Evolutionary conservation across 805 yeast species (phyloP).

Genomic region (Monosporozyma unispora): DNA sequence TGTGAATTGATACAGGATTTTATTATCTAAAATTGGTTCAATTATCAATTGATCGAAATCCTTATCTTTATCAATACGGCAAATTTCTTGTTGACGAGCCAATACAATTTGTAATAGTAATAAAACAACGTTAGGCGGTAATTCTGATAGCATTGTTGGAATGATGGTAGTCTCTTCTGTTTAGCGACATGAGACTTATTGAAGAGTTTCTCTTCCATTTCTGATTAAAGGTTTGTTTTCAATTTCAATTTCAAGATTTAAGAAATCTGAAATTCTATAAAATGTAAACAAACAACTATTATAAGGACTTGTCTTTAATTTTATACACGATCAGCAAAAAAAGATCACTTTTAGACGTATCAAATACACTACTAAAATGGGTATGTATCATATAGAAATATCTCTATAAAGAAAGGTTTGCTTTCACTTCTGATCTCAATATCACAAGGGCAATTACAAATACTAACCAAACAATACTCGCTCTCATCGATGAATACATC

Average conservation of each 20-base stretch:
- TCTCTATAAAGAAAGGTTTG: neutral
- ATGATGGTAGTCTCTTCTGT: neutral
- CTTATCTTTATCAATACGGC: slow-evolving; percentile 14
- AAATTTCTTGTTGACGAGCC: slow-evolving; percentile 22
- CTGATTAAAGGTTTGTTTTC: neutral
- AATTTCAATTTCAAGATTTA: neutral
- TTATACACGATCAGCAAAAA: neutral
- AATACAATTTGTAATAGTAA: slow-evolving; percentile 23
- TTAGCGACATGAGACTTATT: neutral
- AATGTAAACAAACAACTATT: neutral
- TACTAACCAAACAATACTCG: neutral
- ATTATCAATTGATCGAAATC: slow-evolving; percentile 11
- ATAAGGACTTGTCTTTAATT: neutral
- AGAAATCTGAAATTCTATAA: neutral
- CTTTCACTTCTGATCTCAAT: too few species aligned
- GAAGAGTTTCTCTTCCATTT: neutral
- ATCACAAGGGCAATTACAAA: neutral
- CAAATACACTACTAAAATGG: neutral
- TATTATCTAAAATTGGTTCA: slow-evolving; percentile 24
- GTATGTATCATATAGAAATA: neutral
- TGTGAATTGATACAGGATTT: slow-evolving; percentile 13
- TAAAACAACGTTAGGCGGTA: slow-evolving; percentile 17
- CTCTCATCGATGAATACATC: neutral
- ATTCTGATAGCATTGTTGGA: neutral
- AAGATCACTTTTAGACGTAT: neutral